A percentile compares a stretch with the other conserved stretches of the same genome.
phyloP scores from a whole-genome alignment of 306 rosid species.

The Benincasa hispida region DNA sequence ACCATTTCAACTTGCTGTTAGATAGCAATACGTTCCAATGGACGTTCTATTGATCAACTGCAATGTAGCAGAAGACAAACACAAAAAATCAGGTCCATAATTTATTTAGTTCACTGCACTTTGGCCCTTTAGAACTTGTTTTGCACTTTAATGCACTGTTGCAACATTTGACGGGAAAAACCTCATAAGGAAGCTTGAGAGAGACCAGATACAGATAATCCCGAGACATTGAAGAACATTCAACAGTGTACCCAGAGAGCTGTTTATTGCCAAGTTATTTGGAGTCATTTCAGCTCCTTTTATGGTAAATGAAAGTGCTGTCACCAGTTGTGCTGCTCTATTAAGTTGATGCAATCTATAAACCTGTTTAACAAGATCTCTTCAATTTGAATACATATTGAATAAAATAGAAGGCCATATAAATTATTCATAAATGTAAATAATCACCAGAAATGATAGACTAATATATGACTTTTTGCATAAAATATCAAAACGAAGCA shows the following conservation, averaged over 20 bases:
- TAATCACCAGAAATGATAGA: neutral
- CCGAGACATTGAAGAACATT: constrained; percentile 89
- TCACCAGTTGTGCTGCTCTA: constrained; percentile 92
- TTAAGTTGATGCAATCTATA: constrained; percentile 94
- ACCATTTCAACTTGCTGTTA: neutral
- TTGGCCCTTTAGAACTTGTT: neutral
- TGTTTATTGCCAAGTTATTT: constrained; percentile 83
- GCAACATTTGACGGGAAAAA: constrained; percentile 38
- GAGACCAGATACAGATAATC: constrained; percentile 93
- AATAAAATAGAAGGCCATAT: neutral
- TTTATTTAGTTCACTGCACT: neutral
- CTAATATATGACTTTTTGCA: neutral
- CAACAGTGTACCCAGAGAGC: constrained; percentile 71
- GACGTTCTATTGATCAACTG: neutral
- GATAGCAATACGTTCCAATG: neutral
- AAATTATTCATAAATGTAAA: neutral
- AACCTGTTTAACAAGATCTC: constrained; percentile 35
- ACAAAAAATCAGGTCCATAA: neutral
- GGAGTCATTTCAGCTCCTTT: constrained; percentile 93
- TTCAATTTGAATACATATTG: neutral
- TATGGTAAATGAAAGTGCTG: constrained; percentile 85
- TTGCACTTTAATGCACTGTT: constrained; percentile 20
- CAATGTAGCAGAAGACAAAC: neutral
- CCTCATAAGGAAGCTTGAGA: constrained; percentile 88
- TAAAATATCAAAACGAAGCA: neutral